Percentiles rank a stretch among this genome's conserved stretches.
Evolutionary conservation across 257 asterid species (phyloP).

Genomic region (Cruciata laevipes): DNA sequence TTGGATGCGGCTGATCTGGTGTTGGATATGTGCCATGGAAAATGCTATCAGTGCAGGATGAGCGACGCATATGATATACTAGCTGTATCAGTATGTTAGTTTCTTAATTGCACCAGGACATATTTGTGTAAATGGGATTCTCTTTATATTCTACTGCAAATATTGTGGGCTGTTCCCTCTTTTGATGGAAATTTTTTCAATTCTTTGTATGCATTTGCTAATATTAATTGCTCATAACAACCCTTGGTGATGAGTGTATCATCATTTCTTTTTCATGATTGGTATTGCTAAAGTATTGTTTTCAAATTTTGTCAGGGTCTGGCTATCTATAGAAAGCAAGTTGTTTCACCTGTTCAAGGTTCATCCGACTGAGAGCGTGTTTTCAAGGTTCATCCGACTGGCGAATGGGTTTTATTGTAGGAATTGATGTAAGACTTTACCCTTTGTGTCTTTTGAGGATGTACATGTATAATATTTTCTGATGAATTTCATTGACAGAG

Average conservation of each 20-base stretch:
- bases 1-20: conserved; percentile 4
- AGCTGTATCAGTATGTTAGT: background rate
- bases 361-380: background rate
- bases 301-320: background rate
- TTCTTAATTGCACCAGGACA: background rate
- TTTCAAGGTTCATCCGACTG: background rate
- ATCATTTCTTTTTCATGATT: background rate
- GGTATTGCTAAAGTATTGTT: background rate
- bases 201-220: background rate
- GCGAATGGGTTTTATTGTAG: background rate
- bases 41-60: conserved; percentile 6
- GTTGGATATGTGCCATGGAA: conserved; percentile 4
- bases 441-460: conserved; percentile 3
- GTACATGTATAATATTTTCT: background rate
- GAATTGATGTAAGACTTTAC: conserved; percentile 12
- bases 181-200: background rate
- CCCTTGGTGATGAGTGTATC: background rate
- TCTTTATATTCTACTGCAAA: background rate
- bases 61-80: background rate
- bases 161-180: background rate
- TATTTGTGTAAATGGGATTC: background rate
- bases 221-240: background rate
- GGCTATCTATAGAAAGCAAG: background rate
- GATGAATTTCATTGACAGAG: background rate
- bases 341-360: background rate